Percentiles rank a stretch among this genome's conserved stretches.
Evolutionary conservation across 139 green algal species (phyloP).

Genomic region (Parachlorella kessleri): DNA sequence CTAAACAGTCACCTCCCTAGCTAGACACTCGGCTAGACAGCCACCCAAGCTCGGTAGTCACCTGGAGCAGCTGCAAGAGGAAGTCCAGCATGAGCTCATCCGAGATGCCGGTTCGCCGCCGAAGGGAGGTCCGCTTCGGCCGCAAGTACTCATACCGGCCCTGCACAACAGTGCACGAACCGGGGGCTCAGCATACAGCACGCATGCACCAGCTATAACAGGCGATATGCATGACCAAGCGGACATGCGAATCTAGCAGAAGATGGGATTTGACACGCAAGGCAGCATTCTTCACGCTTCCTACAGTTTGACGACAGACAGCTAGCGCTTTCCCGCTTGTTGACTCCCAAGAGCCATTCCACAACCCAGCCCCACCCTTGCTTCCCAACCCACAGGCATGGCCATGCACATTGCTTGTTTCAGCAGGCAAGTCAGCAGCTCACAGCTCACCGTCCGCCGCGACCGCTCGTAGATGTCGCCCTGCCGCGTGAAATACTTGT

Average conservation of each 20-base stretch:
- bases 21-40: too few species aligned
- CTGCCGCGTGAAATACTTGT: constrained; percentile 84
- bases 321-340: not conserved
- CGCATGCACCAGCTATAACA: too few species aligned
- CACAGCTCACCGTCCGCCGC: constrained; percentile 43
- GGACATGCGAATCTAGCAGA: too few species aligned
- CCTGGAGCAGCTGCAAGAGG: constrained; percentile 59
- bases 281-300: not conserved
- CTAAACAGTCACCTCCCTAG: not conserved
- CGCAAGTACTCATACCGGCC: constrained; percentile 67
- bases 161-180: constrained; percentile 13
- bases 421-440: too few species aligned
- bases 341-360: not conserved
- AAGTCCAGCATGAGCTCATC: constrained; percentile 79
- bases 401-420: too few species aligned
- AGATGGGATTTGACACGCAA: too few species aligned
- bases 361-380: too few species aligned
- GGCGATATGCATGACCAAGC: too few species aligned
- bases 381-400: too few species aligned
- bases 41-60: not conserved
- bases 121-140: constrained; percentile 70
- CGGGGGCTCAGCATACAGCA: not conserved
- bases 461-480: constrained; percentile 74
- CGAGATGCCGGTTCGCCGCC: constrained; percentile 53
- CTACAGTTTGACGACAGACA: not conserved